These are phyloP conservation scores for Paraurostyla sp. DNA, from an alignment of 73 alveolate genomes.

Conservation along the genomic window DNA sequence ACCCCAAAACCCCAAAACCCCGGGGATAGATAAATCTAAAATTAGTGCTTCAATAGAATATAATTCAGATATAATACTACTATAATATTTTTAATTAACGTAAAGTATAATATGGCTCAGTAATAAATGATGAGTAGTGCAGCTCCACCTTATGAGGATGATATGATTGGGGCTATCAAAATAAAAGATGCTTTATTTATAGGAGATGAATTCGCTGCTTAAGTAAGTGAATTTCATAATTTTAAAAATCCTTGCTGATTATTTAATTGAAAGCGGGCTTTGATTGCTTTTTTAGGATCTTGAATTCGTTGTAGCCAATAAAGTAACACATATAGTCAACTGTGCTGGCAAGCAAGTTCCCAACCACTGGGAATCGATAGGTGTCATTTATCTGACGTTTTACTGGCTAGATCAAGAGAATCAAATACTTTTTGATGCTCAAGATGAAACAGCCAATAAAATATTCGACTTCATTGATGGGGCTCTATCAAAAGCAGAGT, in stretches of 20 bases:
- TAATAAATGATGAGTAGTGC: not conserved
- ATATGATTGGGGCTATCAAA: conserved; percentile 89
- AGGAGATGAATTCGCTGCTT: conserved; percentile 93
- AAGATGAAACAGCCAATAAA: conserved; percentile 71
- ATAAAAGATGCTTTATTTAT: conserved; percentile 91
- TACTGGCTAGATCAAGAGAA: conserved; percentile 95
- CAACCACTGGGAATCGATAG: conserved; percentile 95
- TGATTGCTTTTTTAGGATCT: conserved; percentile 89
- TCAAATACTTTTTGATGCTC: conserved; percentile 82
- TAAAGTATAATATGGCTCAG: too few species aligned
- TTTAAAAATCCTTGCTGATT: not conserved
- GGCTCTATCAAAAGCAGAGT: conserved; percentile 78
- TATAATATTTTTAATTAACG: too few species aligned
- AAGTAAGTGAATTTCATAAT: conserved; percentile 58
- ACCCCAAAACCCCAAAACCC: too few species aligned
- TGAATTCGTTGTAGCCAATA: conserved; percentile 95
- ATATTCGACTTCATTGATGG: conserved; percentile 79
- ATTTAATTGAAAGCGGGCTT: too few species aligned
- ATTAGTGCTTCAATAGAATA: too few species aligned
- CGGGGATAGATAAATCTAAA: too few species aligned
- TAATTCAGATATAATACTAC: too few species aligned
- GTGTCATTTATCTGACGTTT: conserved; percentile 92
- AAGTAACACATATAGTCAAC: conserved; percentile 97
- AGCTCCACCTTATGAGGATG: conserved; percentile 39
- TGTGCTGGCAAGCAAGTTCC: conserved; percentile 95